Base-by-base conservation (phyloP, 441 rosid species). In the Syzygium syzygioides region DNA sequence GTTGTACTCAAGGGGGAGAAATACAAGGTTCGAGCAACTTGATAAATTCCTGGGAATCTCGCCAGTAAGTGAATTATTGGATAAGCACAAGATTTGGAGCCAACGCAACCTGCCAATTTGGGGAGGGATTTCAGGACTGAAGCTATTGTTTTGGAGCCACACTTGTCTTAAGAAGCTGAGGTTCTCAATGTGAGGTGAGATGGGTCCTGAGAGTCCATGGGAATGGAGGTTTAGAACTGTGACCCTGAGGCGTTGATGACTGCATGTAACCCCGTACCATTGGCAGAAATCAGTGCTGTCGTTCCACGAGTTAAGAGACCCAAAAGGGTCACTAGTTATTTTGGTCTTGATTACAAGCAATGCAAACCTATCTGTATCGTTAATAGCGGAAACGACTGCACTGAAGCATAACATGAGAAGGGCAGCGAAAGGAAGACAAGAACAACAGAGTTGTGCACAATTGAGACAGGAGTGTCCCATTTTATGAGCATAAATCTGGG, bases 201-300 rank as follows among this genome's bases (percentile, higher is more conserved):
- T 59, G 64, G 64, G 0, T 59, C 64, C 30, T 1, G 3, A 59
- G 30, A 26, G 2, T 26, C 30, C 28, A 26, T 59, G 64, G 15
- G 64, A 59, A 12, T 12, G 0, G 17, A 59, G 64, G 64, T 59
- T 5, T 1, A 26, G 4, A 2, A 26, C 2, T 0, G 2, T 59
- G 17, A 59, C 30, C 13, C 30, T 59, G 2, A 11, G 64, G 17
- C 13, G 64, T 26, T 30, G 7, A 59, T 1, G 17, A 59, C 30
- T 15, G 5, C 64, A 26, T 3, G 0, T 59, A 26, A 59, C 8
- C 2, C 64, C 17, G 13, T 12, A 59, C 64, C 64, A 59, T 0
- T 0, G 3, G 7, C 30, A 59, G 0, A 59, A 59, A 7, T 59
- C 4, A 0, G 4, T 59, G 8, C 8, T 59, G 0, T 26, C 30